These are phyloP conservation scores for Ganoderma boninense DNA, from an alignment of 1,284 basidiomycete species.

Conservation along the genomic window DNA sequence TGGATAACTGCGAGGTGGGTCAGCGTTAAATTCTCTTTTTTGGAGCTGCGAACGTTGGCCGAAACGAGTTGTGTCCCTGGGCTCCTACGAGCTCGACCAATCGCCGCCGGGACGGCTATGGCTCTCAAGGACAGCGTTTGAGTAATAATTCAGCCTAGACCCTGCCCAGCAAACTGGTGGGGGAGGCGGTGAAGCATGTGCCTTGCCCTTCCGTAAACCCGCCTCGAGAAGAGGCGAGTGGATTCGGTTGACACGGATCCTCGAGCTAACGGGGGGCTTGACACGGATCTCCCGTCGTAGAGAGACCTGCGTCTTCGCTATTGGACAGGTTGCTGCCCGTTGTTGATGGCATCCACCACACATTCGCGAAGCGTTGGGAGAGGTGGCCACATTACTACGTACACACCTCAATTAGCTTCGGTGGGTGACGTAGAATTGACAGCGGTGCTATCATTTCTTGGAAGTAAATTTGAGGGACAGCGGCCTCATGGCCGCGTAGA, in stretches of 20 bases:
- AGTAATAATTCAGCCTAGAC: neutral
- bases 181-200: neutral
- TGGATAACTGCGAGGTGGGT: slow-evolving; percentile 1
- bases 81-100: neutral
- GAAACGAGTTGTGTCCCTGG: neutral
- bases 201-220: neutral
- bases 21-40: neutral
- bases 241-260: neutral
- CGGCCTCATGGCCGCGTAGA: neutral
- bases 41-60: neutral
- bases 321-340: neutral
- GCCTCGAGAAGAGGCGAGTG: neutral
- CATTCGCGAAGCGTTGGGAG: neutral
- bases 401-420: neutral
- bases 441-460: neutral
- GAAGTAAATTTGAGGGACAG: neutral
- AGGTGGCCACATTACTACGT: neutral
- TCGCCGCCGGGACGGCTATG: neutral
- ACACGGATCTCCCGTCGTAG: neutral
- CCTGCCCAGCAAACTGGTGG: neutral
- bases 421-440: neutral
- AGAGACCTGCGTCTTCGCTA: neutral
- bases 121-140: neutral
- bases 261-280: neutral
- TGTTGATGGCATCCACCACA: neutral